phyloP scores from a whole-genome alignment of 2,329 filamentous ascomycete species.

The Hymenoscyphus fraxineus region DNA sequence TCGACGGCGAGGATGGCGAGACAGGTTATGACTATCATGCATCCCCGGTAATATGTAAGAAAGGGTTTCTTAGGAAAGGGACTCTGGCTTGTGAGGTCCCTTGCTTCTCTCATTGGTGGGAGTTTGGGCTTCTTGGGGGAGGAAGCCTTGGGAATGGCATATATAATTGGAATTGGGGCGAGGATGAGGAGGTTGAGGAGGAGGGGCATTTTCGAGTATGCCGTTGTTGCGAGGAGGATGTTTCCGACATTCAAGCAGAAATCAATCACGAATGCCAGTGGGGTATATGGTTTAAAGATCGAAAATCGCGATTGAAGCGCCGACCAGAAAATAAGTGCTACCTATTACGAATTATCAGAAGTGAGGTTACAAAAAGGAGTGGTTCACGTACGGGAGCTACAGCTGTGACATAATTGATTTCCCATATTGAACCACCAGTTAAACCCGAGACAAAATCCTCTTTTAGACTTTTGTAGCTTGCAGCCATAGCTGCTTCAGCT shows the following conservation, averaged over 20 bases:
- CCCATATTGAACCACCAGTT: slow-evolving; percentile 73
- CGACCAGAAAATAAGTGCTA: slow-evolving; percentile 82
- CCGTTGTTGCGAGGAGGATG: slow-evolving; percentile 78
- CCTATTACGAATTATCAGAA: slow-evolving; percentile 44
- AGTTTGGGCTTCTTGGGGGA: slow-evolving; percentile 48
- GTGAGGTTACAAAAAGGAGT: not conserved
- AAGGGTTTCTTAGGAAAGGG: slow-evolving; percentile 82
- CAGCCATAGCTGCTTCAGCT: slow-evolving; percentile 38
- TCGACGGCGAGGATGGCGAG: slow-evolving; percentile 94
- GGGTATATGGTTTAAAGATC: slow-evolving; percentile 75
- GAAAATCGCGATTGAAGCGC: slow-evolving; percentile 77
- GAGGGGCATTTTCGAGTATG: slow-evolving; percentile 73
- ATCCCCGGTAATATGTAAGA: slow-evolving; percentile 83
- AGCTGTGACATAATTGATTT: slow-evolving; percentile 83
- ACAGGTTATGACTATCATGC: slow-evolving; percentile 88
- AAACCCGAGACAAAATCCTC: slow-evolving; percentile 94
- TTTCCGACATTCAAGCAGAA: slow-evolving; percentile 82
- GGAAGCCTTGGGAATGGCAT: slow-evolving; percentile 44
- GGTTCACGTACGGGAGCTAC: slow-evolving; percentile 70
- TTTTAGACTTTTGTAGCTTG: slow-evolving; percentile 84
- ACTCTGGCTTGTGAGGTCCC: slow-evolving; percentile 36
- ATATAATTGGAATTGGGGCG: slow-evolving; percentile 61
- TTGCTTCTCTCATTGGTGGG: slow-evolving; percentile 40
- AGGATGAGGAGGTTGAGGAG: slow-evolving; percentile 73
- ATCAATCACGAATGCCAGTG: slow-evolving; percentile 68